Percentiles rank a stretch among this genome's conserved stretches.
Evolutionary conservation across 495 filamentous ascomycete species (phyloP).

Genomic region (Haplographium delicatum): DNA sequence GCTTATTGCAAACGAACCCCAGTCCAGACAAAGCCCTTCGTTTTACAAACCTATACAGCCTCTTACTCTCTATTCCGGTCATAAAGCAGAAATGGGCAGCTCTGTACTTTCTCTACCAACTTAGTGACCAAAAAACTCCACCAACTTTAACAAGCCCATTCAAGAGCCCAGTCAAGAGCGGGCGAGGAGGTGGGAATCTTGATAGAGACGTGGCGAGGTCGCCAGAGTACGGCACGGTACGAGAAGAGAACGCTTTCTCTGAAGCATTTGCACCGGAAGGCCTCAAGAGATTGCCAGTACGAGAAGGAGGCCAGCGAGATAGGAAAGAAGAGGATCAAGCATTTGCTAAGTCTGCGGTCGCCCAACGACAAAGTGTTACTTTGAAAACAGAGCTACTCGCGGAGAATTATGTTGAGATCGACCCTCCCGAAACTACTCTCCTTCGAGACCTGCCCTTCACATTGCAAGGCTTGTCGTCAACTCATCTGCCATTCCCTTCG

Average conservation of each 20-base stretch:
- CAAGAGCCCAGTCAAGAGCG: constrained; percentile 24
- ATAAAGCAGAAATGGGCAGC: constrained; percentile 96
- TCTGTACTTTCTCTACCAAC: constrained; percentile 78
- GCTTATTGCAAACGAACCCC: constrained; percentile 65
- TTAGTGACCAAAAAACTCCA: constrained; percentile 51
- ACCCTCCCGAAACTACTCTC: constrained; percentile 65
- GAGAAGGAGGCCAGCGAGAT: constrained; percentile 21
- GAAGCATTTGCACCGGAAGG: constrained; percentile 54
- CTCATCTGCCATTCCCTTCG: constrained; percentile 68
- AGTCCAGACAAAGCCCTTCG: constrained; percentile 79
- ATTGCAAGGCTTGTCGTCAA: constrained; percentile 86
- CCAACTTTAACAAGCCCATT: constrained; percentile 25
- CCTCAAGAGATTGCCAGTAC: constrained; percentile 26
- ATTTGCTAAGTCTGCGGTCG: constrained; percentile 15
- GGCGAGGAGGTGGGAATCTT: neutral
- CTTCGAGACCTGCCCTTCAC: constrained; percentile 91
- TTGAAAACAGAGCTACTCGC: constrained; percentile 47
- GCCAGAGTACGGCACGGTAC: constrained; percentile 20
- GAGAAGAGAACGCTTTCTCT: constrained; percentile 38
- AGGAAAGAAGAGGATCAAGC: constrained; percentile 23
- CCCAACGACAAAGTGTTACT: constrained; percentile 34
- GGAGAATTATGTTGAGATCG: constrained; percentile 43
- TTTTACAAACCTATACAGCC: constrained; percentile 84
- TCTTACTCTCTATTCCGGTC: constrained; percentile 82
- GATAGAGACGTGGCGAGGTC: constrained; percentile 14